A percentile compares a stretch with the other conserved stretches of the same genome.
phyloP scores from a whole-genome alignment of 2,329 filamentous ascomycete genomes.

The Aaosphaeria arxii region DNA sequence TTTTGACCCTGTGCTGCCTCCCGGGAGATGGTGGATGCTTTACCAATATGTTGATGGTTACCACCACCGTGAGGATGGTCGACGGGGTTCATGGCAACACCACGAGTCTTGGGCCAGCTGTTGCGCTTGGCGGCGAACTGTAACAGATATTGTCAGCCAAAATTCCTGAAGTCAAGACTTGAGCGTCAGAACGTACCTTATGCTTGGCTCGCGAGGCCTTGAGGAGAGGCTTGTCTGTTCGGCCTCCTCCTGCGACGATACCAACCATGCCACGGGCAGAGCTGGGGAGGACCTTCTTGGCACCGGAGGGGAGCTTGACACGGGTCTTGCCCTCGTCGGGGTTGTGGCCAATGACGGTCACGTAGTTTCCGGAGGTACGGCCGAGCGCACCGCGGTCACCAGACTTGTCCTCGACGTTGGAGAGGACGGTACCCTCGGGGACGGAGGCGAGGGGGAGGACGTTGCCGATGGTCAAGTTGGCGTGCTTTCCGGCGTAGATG shows the following conservation, averaged over 20 bases:
- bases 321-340: conserved; percentile 90
- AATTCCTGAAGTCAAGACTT: not conserved
- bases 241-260: conserved; percentile 98
- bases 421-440: conserved; percentile 98
- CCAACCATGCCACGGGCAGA: conserved; percentile 96
- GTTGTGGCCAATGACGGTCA: conserved; percentile 61
- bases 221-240: conserved; percentile 98
- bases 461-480: conserved; percentile 94
- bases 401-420: conserved; percentile 98
- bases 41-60: conserved; percentile 99
- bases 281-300: conserved; percentile 98
- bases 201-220: conserved; percentile 99
- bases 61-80: conserved; percentile 79
- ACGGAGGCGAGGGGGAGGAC: conserved; percentile 90
- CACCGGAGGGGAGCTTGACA: conserved; percentile 97
- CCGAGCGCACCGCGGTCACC: conserved; percentile 96
- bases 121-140: conserved; percentile 99
- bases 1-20: conserved; percentile 99
- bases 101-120: conserved; percentile 99
- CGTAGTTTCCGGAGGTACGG: conserved; percentile 98
- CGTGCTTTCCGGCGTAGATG: conserved; percentile 99
- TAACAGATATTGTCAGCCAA: not conserved
- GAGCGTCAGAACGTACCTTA: conserved; percentile 52
- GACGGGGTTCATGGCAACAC: conserved; percentile 99
- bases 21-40: conserved; percentile 98